Base-by-base conservation (phyloP, 139 green algal species). In the Chlorella sp. region DNA sequence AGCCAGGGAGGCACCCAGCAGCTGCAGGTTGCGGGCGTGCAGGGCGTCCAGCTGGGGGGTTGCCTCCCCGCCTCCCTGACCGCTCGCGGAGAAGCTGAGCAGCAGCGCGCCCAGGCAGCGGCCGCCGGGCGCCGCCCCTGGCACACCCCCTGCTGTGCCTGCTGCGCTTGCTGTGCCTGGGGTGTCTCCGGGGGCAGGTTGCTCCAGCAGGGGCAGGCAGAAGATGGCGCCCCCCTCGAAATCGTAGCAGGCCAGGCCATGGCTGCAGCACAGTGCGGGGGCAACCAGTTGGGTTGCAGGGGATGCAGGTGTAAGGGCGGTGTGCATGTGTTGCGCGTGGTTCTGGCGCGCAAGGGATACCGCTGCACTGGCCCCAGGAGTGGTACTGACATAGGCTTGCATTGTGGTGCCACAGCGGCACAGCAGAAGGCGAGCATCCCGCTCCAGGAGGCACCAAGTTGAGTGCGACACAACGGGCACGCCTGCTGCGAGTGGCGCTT, bases 11-110 rank as follows among this genome's bases (percentile, higher is more conserved):
- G n/a, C 57, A 2, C 57, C 61, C 19, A 86, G 81, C 81, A 86
- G 57, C 81, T 76, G 81, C 81, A 86, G 57, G 81, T 76, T 86
- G 57, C 81, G 57, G 11, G 81, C 81, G n/a, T 86, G 81, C 34
- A 16, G 16, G 7, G 57, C 81, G 24, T 86, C 81, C 81, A 86
- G 81, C 57, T 48, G 57, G 0, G 34, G n/a, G 0, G n/a, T n/a
- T 1, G 53, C 7, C 12, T 11, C 36, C 71, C 28, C 12, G 32
- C 32, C 32, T 15, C 30, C 71, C 16, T n/a, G 2, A 14, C 16
- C 21, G 14, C 32, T 30, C 1, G 71, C 71, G 18, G 39, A 22
- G 66, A 75, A 76, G 57, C 81, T 86, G 32, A 86, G 57, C 81
- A 86, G 81, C 81, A 86, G 30, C n/a, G 81, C 81, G 15, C 81